These are phyloP conservation scores for Geotrichum fermentans DNA, from an alignment of 1,139 yeast species.

Conservation along the genomic window DNA sequence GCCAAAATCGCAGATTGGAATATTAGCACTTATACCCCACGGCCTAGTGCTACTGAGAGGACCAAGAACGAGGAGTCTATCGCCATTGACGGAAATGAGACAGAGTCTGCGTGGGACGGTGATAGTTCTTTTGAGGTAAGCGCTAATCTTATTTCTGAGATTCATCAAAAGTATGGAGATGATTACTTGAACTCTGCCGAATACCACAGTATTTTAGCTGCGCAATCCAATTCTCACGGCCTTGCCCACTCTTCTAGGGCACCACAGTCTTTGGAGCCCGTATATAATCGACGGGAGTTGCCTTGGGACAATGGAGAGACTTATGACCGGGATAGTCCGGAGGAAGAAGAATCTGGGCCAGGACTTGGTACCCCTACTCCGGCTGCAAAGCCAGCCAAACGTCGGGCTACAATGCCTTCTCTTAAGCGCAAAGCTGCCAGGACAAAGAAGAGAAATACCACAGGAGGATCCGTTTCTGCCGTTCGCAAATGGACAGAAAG, in stretches of 20 bases:
- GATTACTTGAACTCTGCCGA: constrained; percentile 4
- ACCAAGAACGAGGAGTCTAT: no score
- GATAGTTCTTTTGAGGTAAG: constrained; percentile 9
- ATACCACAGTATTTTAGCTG: background rate
- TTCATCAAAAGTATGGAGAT: constrained; percentile 8
- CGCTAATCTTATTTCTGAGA: constrained; percentile 6
- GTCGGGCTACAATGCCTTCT: constrained; percentile 1
- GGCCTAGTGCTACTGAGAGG: background rate
- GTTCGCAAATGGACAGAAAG: constrained; percentile 36
- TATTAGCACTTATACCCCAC: background rate
- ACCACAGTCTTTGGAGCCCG: background rate
- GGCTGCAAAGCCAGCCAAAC: background rate
- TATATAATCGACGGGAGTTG: background rate
- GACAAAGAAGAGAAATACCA: background rate
- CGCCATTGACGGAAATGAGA: background rate
- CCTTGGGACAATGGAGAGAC: background rate
- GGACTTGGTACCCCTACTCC: background rate
- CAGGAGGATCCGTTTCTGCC: background rate
- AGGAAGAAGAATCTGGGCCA: background rate
- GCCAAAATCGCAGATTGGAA: background rate
- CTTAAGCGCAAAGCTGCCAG: background rate
- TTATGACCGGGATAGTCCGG: background rate
- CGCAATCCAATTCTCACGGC: background rate
- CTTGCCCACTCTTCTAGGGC: background rate
- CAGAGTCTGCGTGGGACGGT: constrained; percentile 1